Evolutionary conservation across 306 rosid genomes (phyloP), one percentile per base, ranked within the genome.

Genomic region (Arachis hypogaea): DNA sequence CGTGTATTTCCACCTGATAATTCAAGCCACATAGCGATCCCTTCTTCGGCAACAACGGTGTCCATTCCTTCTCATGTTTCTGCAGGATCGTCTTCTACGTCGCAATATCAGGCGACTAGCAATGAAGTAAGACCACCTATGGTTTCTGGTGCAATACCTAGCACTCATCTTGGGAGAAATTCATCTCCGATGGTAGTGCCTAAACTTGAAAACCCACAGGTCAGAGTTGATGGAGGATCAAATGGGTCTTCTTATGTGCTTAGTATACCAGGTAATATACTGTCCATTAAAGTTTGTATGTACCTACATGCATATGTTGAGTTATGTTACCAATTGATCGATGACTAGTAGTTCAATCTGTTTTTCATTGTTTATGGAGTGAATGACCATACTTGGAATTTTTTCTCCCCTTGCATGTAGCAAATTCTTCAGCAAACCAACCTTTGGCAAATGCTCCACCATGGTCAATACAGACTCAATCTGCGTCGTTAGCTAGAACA

Each of bases 381-480:
- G 40, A 77, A 72, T 59, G 29, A 5, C 30, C 4, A 5, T 22
- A 45, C 58, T 73, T 73, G 67, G 11, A 58, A 12, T 63, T 7
- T 63, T 46, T 65, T 14, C 55, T n/a, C 5, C 40, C 33, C 52
- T 22, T 22, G 28, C 36, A 55, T 78, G 81, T 84, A 90, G 97
- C 82, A 67, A 86, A 63, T 67, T 73, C 63, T 5, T 28, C 78
- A 16, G 71, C 63, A 40, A 72, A 72, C 79, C 95, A 81, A 33
- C 87, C 90, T 50, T 63, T 75, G 66, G 81, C 71, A 74, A 87
- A 75, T 87, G 81, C 88, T 80, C 85, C 96, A 55, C 66, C 95
- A 6, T 90, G 98, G 99, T 82, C 97, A 46, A 50, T 85, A 30
- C 99, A 87, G 77, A 63, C 84, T 78, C 99, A 88, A 66, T 72